Percentiles rank a stretch among this genome's conserved stretches.
These are phyloP conservation scores for Sporothrix schenckii DNA, from an alignment of 2,329 filamentous ascomycete genomes.

Conservation along the genomic window DNA sequence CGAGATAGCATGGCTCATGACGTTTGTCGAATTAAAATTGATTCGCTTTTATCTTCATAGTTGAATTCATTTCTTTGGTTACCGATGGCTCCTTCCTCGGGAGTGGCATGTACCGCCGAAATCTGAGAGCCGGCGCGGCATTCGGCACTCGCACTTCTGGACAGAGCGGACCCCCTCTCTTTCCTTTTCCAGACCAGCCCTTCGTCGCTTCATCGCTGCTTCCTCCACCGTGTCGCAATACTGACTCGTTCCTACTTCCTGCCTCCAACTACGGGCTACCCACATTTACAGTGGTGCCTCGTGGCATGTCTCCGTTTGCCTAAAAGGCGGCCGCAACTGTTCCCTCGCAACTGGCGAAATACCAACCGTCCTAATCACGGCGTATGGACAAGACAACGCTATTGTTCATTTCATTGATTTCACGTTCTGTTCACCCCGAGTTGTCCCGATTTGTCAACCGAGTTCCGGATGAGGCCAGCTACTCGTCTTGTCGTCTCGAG, in stretches of 20 bases:
- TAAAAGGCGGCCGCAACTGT: not conserved
- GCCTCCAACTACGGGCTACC: constrained; percentile 1
- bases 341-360: not conserved
- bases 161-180: constrained; percentile 1
- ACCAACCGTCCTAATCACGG: not conserved
- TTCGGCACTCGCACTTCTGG: constrained; percentile 17
- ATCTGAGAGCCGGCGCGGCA: constrained; percentile 12
- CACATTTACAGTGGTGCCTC: not conserved
- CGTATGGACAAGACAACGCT: not conserved
- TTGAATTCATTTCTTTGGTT: not conserved
- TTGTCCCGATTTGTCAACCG: not conserved
- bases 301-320: constrained; percentile 12
- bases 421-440: not conserved
- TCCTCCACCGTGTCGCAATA: not conserved
- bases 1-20: constrained; percentile 5
- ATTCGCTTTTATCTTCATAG: not conserved
- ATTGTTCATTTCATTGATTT: not conserved
- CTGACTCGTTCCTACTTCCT: not conserved
- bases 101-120: not conserved
- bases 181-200: not conserved
- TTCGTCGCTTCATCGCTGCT: not conserved
- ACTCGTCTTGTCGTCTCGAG: not conserved
- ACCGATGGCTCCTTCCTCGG: constrained; percentile 9
- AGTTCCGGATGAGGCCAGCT: not conserved
- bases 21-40: not conserved